Evolutionary conservation across 1,284 basidiomycete species (phyloP).

Genomic region (Hypsizygus ulmarius): DNA sequence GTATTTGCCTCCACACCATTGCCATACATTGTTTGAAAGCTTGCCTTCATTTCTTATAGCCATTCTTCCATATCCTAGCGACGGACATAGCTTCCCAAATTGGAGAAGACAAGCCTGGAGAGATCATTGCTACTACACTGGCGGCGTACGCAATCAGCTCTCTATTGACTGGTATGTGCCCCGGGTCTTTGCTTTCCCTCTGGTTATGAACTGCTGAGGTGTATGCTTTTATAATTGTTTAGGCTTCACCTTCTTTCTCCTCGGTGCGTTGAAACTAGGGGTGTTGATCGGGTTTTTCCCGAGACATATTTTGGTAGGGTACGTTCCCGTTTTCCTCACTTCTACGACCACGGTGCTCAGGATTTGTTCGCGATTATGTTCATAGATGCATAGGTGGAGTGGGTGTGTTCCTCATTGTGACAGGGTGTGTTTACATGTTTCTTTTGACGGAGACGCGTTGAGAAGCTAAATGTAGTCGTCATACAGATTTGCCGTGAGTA

Average conservation of each 20-base stretch:
- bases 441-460: not conserved
- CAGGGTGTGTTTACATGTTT: slow-evolving; percentile 54
- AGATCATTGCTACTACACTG: slow-evolving; percentile 89
- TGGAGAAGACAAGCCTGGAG: slow-evolving; percentile 66
- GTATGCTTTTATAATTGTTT: slow-evolving; percentile 11
- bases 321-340: slow-evolving; percentile 18
- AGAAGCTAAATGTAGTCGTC: not conserved
- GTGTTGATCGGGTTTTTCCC: slow-evolving; percentile 95
- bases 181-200: not conserved
- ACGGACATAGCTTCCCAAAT: slow-evolving; percentile 73
- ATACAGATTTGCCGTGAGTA: slow-evolving; percentile 75
- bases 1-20: slow-evolving; percentile 29
- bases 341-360: not conserved
- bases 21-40: not conserved
- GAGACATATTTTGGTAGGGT: slow-evolving; percentile 91
- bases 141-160: slow-evolving; percentile 88
- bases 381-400: slow-evolving; percentile 87
- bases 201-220: not conserved
- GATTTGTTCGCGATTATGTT: not conserved
- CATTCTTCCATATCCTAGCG: slow-evolving; percentile 94
- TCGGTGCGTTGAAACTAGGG: slow-evolving; percentile 86
- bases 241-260: slow-evolving; percentile 82
- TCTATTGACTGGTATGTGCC: slow-evolving; percentile 76
- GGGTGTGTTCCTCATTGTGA: slow-evolving; percentile 88
- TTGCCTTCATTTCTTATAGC: slow-evolving; percentile 40